Evolutionary conservation across 164 flowering plant genomes (phyloP).

Genomic region (Amborella trichopoda): DNA sequence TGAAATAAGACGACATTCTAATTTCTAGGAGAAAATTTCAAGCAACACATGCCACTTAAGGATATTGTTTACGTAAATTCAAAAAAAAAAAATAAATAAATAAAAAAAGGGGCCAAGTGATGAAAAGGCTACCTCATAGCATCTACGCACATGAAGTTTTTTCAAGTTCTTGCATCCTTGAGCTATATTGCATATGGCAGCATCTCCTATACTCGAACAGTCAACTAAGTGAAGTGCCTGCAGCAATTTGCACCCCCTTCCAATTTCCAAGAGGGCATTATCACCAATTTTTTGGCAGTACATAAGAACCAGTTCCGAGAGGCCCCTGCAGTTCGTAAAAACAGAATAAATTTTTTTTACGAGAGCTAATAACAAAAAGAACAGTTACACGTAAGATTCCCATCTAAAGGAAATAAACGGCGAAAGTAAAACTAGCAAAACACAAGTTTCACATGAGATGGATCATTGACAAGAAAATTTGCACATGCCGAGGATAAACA

Average conservation of each 20-base stretch:
- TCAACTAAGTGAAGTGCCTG: slow-evolving; percentile 84
- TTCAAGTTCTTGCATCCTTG: slow-evolving; percentile 61
- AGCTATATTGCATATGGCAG: slow-evolving; percentile 66
- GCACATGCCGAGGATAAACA: too few relatives aligned
- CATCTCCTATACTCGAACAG: slow-evolving; percentile 79
- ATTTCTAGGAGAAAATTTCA: too few relatives aligned
- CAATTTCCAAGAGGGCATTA: slow-evolving; percentile 58
- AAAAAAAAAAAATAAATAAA: not conserved
- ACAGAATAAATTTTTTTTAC: too few relatives aligned
- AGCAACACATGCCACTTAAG: too few relatives aligned
- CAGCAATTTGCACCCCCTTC: slow-evolving; percentile 66
- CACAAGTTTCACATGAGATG: too few relatives aligned
- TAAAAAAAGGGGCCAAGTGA: not conserved
- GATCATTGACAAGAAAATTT: too few relatives aligned
- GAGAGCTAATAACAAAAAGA: too few relatives aligned
- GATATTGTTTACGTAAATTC: too few relatives aligned
- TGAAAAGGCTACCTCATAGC: slow-evolving; percentile 60
- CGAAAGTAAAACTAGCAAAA: too few relatives aligned
- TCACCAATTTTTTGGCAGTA: slow-evolving; percentile 70
- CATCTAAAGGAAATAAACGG: too few relatives aligned
- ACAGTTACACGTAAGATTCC: too few relatives aligned
- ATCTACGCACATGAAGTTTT: slow-evolving; percentile 83
- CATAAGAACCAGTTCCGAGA: slow-evolving; percentile 59
- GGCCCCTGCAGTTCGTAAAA: slow-evolving; percentile 34
- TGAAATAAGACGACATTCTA: too few relatives aligned